Base-by-base conservation (phyloP, 2,329 filamentous ascomycete species). In the Neopestalotiopsis rosae region DNA sequence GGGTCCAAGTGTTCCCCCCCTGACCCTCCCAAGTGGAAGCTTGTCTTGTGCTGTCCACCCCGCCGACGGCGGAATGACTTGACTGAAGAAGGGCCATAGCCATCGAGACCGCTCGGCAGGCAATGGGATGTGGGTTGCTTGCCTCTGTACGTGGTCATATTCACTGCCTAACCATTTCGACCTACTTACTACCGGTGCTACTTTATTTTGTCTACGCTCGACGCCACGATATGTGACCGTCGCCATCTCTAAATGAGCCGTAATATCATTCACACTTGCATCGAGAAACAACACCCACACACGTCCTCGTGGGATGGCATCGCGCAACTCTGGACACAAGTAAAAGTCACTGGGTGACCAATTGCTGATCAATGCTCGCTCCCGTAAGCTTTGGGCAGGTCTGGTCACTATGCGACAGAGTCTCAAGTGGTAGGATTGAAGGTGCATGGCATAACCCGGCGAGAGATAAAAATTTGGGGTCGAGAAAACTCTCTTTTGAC, bases 401-500 rank as follows among this genome's bases (percentile, higher is more conserved):
- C 45, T 52, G 45, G 45, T 20, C 45, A 52, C 59, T 34, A 30
- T 40, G 32, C 30, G 59, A 61, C 59, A 61, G 59, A 28, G 59
- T 61, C 59, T 61, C 59, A 61, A 20, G 59, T 61, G 59, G 59
- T 34, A 61, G 59, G 12, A 20, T 40, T 17, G 45, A 61, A 32
- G 32, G 30, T 61, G 59, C 59, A 61, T 61, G 59, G 59, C 59
- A 40, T 61, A 34, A 40, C 59, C 59, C 32, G 59, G 59, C 59
- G 59, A 32, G 17, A 40, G 17, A 61, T 32, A 40, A 38, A 61
- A 28, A 28, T 28, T 61, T 61, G 38, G 59, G 30, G 57, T 12
- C n/a, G 30, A 61, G 32, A 32, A 38, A 61, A 61, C 59, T 61
- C 59, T 61, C 32, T 61, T 61, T 61, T 40, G 59, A 61, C 59